Conservation (phyloP, 108 stramenopile genomes). For the Pseudonitzschia delicatissima region DNA sequence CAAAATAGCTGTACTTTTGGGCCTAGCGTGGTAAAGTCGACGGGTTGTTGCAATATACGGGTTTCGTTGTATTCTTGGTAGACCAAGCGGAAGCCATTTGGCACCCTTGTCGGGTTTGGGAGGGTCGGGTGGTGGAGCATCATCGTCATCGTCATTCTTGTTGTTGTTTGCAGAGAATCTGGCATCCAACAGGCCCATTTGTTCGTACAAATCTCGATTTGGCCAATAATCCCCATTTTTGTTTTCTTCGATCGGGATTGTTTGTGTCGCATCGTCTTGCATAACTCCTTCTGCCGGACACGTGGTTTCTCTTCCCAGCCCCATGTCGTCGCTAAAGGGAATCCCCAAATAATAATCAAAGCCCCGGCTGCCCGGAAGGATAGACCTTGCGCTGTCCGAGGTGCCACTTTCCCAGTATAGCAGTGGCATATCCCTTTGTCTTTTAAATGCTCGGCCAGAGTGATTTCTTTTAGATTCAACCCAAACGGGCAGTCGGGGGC, state of each 20-base stretch:
- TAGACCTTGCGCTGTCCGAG: conserved; percentile 51
- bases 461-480: conserved; percentile 47
- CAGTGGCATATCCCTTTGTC: conserved; percentile 54
- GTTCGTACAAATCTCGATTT: conserved; percentile 9
- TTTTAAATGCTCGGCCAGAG: conserved; percentile 50
- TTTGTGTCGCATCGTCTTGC: neutral
- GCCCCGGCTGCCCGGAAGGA: conserved; percentile 52
- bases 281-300: neutral
- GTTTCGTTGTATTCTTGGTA: conserved; percentile 46
- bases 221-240: neutral
- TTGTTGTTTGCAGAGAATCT: neutral
- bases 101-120: conserved; percentile 31
- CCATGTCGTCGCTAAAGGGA: conserved; percentile 39
- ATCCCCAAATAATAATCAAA: conserved; percentile 64
- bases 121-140: too few relatives aligned
- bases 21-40: conserved; percentile 33
- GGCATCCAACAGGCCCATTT: conserved; percentile 7
- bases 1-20: conserved; percentile 29
- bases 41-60: conserved; percentile 45
- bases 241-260: neutral
- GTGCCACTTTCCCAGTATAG: conserved; percentile 71
- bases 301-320: conserved; percentile 13
- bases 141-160: neutral
- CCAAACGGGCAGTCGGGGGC: conserved; percentile 36
- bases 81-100: conserved; percentile 34